Percentiles rank a stretch among this genome's conserved stretches.
Conservation (phyloP, 225 moss, liverwort and hornwort species). For the Polytrichum commune region DNA sequence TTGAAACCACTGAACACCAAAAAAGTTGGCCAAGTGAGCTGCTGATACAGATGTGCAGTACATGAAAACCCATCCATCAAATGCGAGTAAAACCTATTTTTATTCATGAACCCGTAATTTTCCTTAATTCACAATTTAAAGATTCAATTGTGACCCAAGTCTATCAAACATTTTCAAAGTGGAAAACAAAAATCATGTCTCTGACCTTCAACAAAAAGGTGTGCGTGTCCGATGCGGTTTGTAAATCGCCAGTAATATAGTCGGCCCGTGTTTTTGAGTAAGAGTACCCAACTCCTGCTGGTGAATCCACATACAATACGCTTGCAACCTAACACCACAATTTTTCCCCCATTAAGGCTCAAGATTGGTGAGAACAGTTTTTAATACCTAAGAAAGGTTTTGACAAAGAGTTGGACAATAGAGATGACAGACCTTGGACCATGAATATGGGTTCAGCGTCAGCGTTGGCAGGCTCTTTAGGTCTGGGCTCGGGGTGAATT, state of each 20-base stretch:
- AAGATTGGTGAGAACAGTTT: not conserved
- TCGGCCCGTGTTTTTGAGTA: constrained; percentile 62
- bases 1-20: constrained; percentile 72
- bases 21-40: not conserved
- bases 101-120: not conserved
- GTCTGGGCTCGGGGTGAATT: constrained; percentile 46
- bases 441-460: constrained; percentile 61
- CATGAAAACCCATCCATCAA: not conserved
- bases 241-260: constrained; percentile 75
- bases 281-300: constrained; percentile 85
- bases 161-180: too few species aligned
- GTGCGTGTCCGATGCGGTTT: constrained; percentile 75
- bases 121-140: constrained; percentile 4
- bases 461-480: constrained; percentile 56
- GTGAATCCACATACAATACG: constrained; percentile 86
- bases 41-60: not conserved
- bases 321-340: constrained; percentile 55
- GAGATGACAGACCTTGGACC: constrained; percentile 61
- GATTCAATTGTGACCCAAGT: too few species aligned
- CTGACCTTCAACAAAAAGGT: constrained; percentile 72
- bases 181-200: too few species aligned
- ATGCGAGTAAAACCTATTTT: not conserved
- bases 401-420: not conserved
- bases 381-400: not conserved
- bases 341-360: not conserved